Evolutionary conservation across 768 basidiomycete genomes (phyloP), one percentile per base, ranked within the genome.

Genomic region (Crucibulum laeve): DNA sequence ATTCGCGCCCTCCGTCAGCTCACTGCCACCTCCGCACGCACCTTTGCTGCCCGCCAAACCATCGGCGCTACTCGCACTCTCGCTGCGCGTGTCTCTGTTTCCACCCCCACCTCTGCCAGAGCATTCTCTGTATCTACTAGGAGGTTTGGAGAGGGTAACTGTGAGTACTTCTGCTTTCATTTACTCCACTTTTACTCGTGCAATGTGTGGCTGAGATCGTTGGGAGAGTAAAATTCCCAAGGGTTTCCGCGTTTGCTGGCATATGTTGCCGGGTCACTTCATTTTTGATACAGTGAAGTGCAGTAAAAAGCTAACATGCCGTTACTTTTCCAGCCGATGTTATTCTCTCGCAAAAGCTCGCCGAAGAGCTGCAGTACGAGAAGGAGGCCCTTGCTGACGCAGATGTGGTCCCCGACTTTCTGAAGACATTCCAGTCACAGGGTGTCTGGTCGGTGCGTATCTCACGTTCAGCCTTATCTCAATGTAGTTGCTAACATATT

Each of bases 311-410:
- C 40, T 52, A 19, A 50, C 44, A 3, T 30, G 18, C 19, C 24
- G 46, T 40, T 33, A 40, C 21, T 43, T 17, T 15, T 28, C 4
- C 52, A 89, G 90, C 82, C 46, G 90, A 94, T 59, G 69, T 87
- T 24, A 62, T 78, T 17, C 79, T 98, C 33, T 70, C 81, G 7
- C 75, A 84, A 57, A 90, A 87, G 54, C 70, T 95, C 38, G 62
- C 73, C 39, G 82, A 87, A 59, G 95, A 98, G 69, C 73, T 96
- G 54, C 72, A 83, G 55, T 96, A 87, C 59, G 94, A 99, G 69
- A 70, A 78, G 47, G 84, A 92, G 54, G 67, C 72, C 19, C 64
- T 64, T 24, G 56, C 57, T 24, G 43, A 57, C 8, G 46, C 56
- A 0, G 64, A 58, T 1, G 45, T 48, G 10, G 56, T 57, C 21